Conservation (phyloP, 257 asterid genomes). For the Solanum medicagineum region DNA sequence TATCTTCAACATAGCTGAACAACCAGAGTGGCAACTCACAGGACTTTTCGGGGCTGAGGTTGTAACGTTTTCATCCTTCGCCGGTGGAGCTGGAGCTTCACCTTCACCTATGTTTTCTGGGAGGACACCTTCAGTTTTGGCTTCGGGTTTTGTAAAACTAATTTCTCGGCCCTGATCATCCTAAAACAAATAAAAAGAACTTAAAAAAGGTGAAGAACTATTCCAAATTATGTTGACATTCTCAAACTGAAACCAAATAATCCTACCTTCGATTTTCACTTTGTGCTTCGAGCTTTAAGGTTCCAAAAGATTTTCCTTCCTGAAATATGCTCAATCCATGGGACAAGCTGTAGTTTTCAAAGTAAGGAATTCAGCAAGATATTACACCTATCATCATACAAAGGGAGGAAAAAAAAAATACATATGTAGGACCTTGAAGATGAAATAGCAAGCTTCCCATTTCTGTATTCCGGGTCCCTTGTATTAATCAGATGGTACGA, state of each 20-base stretch:
- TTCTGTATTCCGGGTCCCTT: slow-evolving; percentile 58
- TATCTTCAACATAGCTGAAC: not conserved
- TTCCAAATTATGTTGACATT: not conserved
- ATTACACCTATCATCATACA: not conserved
- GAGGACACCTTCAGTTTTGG: slow-evolving; percentile 18
- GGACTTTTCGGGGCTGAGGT: slow-evolving; percentile 19
- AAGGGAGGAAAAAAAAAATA: not conserved
- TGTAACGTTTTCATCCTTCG: slow-evolving; percentile 10
- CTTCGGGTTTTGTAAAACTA: slow-evolving; percentile 19
- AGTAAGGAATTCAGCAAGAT: slow-evolving; percentile 14
- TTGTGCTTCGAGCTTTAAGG: slow-evolving; percentile 43
- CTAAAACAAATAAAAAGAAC: slow-evolving; percentile 10
- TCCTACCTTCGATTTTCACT: slow-evolving; percentile 45
- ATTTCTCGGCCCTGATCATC: slow-evolving; percentile 21
- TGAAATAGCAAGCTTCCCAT: slow-evolving; percentile 80
- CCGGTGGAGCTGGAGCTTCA: slow-evolving; percentile 20
- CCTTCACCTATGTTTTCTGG: slow-evolving; percentile 33
- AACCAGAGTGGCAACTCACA: slow-evolving; percentile 24
- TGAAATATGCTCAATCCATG: slow-evolving; percentile 61
- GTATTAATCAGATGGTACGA: slow-evolving; percentile 70
- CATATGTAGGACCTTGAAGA: slow-evolving; percentile 37
- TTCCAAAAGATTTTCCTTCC: slow-evolving; percentile 40
- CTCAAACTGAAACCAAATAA: not conserved
- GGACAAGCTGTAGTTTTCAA: slow-evolving; percentile 41
- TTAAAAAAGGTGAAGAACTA: not conserved